Evolutionary conservation across 2,329 filamentous ascomycete species (phyloP), one percentile per base, ranked within the genome.

Genomic region (Leptographium lundbergii): DNA sequence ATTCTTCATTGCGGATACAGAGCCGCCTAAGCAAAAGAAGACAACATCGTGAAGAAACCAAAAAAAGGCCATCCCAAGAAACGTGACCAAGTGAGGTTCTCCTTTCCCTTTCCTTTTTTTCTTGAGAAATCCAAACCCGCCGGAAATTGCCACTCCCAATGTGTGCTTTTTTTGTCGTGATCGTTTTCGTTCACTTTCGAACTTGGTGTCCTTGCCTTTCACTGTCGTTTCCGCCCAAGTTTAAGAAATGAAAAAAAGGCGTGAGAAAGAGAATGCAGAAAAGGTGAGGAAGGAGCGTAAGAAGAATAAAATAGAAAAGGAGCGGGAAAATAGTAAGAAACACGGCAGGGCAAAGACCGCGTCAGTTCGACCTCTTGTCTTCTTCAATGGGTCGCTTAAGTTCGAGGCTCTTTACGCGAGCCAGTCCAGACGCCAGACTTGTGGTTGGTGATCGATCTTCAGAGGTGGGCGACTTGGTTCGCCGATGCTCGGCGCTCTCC

Each of bases 391-490:
- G 56, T 4, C 58, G 60, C 24, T 56, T 59, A 4, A 64, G 45
- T 25, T 65, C 64, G 1, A 62, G 29, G 25, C 64, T 64, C 50
- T 57, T 62, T 6, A 60, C 60, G 7, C 59, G 57, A 1, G 61
- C 47, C 11, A 54, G 24, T 11, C 52, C 47, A 3, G 59, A 54
- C 5, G 19, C 29, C 22, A 62, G 3, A 1, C 57, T 59, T 0
- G 57, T 57, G 1, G 56, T 24, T 0, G 53, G 57, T 2, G 53
- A 57, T 32, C 24, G 56, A 17, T 61, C 59, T 4, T 59, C 56
- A 2, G 62, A 61, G 24, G 80, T 77, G 4, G 81, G 81, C 10
- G 80, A 82, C 67, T 82, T 82, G 64, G 76, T 77, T 56, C 81
- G 75, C 64, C 78, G 74, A 54, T 79, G 74, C 59, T 82, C 81